These are phyloP conservation scores for Leccinum ochraceum DNA, from an alignment of 768 basidiomycete genomes.

Conservation along the genomic window DNA sequence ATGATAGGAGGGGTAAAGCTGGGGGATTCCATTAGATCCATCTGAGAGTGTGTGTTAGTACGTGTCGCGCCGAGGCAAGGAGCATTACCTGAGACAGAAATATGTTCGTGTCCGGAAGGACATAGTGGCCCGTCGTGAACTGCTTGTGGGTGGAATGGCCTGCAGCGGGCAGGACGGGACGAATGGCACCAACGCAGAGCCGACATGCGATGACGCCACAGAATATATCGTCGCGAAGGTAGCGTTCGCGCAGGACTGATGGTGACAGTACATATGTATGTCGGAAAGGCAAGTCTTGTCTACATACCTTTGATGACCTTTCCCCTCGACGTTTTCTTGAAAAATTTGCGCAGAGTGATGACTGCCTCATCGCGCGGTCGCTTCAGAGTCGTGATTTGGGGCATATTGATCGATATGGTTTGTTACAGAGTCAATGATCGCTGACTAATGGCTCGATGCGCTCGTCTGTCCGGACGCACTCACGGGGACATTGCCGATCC, in stretches of 20 bases:
- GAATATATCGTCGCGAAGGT: conserved; percentile 87
- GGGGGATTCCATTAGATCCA: conserved; percentile 88
- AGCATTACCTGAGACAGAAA: conserved; percentile 75
- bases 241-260: conserved; percentile 90
- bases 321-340: conserved; percentile 93
- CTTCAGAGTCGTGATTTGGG: conserved; percentile 71
- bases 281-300: neutral
- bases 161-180: conserved; percentile 53
- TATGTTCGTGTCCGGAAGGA: conserved; percentile 94
- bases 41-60: conserved; percentile 47
- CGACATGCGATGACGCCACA: conserved; percentile 80
- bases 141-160: conserved; percentile 59
- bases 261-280: too few species aligned
- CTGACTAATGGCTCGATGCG: too few species aligned
- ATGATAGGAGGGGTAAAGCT: conserved; percentile 80
- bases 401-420: conserved; percentile 34
- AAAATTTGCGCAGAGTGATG: conserved; percentile 86
- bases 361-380: conserved; percentile 69
- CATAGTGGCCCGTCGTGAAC: conserved; percentile 70
- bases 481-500: too few species aligned
- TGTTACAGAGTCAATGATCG: too few species aligned
- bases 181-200: conserved; percentile 48
- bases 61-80: neutral
- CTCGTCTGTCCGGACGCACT: too few species aligned
- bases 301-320: conserved; percentile 87